Conservation (phyloP, 2,329 filamentous ascomycete genomes). For the Bipolaris bicolor region DNA sequence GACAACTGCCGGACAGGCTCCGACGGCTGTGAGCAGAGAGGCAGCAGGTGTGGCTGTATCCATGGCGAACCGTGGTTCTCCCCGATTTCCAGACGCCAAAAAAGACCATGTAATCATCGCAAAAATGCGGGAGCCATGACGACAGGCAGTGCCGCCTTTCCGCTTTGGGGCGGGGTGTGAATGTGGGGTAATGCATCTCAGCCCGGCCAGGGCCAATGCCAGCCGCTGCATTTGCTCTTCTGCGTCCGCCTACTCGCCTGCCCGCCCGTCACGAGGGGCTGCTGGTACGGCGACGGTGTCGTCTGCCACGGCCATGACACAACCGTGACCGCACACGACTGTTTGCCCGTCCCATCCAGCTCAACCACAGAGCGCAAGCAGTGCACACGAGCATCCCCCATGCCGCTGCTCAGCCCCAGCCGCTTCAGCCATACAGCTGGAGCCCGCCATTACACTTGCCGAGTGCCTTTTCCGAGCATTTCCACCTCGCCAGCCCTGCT, state of each 20-base stretch:
- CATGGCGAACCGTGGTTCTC: too few species aligned
- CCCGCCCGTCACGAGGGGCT: slow-evolving; percentile 21
- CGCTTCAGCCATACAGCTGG: slow-evolving; percentile 17
- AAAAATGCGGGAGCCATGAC: slow-evolving; percentile 17
- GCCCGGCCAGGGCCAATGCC: slow-evolving; percentile 17
- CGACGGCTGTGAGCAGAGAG: not conserved
- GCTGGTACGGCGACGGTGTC: not conserved
- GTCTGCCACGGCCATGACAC: slow-evolving; percentile 22
- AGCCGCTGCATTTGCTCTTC: slow-evolving; percentile 7
- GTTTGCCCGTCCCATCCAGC: not conserved
- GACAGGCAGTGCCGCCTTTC: slow-evolving; percentile 23
- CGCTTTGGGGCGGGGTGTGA: slow-evolving; percentile 24
- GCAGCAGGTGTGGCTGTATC: not conserved
- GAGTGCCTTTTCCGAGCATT: slow-evolving; percentile 28
- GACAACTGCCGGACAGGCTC: not conserved
- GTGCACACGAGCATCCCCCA: slow-evolving; percentile 6
- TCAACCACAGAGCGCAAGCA: not conserved
- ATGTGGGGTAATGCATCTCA: slow-evolving; percentile 18
- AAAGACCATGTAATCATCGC: not conserved
- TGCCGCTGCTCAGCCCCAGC: slow-evolving; percentile 7
- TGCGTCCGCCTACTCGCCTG: not conserved
- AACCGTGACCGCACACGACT: slow-evolving; percentile 14
- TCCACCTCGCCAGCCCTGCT: slow-evolving; percentile 25
- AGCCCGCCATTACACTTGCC: slow-evolving; percentile 22
- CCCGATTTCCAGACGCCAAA: too few species aligned